Percentiles rank a stretch among this genome's conserved stretches.
Evolutionary conservation across 441 rosid genomes (phyloP).

Genomic region (Aleurites moluccanus): DNA sequence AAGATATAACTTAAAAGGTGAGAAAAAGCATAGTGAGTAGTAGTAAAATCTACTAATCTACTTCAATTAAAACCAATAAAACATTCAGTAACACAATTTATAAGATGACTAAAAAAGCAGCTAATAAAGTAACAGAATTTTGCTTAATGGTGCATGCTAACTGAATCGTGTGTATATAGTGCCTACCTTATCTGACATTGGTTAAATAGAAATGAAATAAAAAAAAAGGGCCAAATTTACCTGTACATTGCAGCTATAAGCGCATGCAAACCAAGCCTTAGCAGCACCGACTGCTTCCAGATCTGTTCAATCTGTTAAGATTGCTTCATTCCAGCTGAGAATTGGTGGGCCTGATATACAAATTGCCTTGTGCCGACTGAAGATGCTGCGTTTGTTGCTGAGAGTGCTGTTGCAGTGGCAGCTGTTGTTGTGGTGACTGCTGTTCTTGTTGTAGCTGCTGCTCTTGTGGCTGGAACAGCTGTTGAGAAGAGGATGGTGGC

Average conservation of each 20-base stretch:
- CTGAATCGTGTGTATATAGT: background rate
- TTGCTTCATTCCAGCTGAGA: slow-evolving; percentile 63
- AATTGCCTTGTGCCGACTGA: slow-evolving; percentile 58
- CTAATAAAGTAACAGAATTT: background rate
- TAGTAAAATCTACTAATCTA: background rate
- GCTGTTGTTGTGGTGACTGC: slow-evolving; percentile 47
- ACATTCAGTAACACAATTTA: background rate
- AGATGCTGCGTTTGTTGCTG: slow-evolving; percentile 50
- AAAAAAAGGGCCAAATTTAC: slow-evolving; percentile 33
- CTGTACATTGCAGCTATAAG: slow-evolving; percentile 77
- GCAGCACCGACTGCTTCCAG: slow-evolving; percentile 48
- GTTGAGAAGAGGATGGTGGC: slow-evolving; percentile 38
- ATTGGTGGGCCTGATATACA: slow-evolving; percentile 60
- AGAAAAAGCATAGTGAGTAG: background rate
- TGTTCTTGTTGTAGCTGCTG: slow-evolving; percentile 53
- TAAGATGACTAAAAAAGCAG: background rate
- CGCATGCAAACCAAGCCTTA: slow-evolving; percentile 54
- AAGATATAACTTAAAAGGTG: no score
- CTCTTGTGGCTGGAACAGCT: slow-evolving; percentile 54
- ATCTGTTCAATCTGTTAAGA: slow-evolving; percentile 44
- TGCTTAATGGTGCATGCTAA: background rate
- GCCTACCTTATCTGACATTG: background rate
- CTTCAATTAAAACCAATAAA: no score
- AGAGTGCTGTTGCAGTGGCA: slow-evolving; percentile 43
- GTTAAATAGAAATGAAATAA: no score